A percentile compares a stretch with the other conserved stretches of the same genome.
Conservation (phyloP, 225 moss, liverwort and hornwort genomes). For the Physcomitrellopsis africana region DNA sequence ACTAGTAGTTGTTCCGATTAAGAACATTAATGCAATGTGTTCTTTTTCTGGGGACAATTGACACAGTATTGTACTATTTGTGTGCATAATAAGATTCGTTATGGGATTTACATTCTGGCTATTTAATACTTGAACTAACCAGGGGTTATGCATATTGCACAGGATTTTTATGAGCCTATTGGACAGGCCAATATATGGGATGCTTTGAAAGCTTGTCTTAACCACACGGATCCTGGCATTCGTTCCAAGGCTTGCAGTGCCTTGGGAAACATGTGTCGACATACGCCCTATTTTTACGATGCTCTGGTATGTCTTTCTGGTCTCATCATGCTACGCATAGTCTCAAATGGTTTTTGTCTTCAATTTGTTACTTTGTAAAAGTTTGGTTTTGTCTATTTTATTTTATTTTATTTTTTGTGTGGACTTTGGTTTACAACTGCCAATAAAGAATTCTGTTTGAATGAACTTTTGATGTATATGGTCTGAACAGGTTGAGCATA, state of each 20-base stretch:
- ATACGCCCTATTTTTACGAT: constrained; percentile 97
- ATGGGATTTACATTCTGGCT: too few relatives aligned
- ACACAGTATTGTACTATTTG: too few relatives aligned
- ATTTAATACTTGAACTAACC: constrained; percentile 14
- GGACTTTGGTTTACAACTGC: too few relatives aligned
- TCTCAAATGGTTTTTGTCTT: constrained; percentile 2
- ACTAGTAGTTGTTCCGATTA: too few relatives aligned
- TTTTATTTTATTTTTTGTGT: neutral
- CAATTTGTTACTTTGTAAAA: neutral
- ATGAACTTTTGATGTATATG: constrained; percentile 5
- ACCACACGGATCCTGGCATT: constrained; percentile 81
- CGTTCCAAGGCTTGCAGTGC: constrained; percentile 99
- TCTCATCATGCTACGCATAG: neutral
- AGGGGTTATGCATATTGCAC: constrained; percentile 19
- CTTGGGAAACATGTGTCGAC: constrained; percentile 97
- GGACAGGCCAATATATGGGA: constrained; percentile 84
- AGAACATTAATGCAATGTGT: too few relatives aligned
- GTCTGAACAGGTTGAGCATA: constrained; percentile 74
- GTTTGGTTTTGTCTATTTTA: constrained; percentile 17
- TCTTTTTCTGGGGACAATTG: too few relatives aligned
- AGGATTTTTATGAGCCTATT: constrained; percentile 96
- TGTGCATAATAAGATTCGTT: too few relatives aligned
- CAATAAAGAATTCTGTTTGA: neutral
- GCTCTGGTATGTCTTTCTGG: constrained; percentile 59
- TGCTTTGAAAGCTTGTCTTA: constrained; percentile 77